Percentiles rank a stretch among this genome's conserved stretches.
Conservation (phyloP, 257 asterid species). For the Solanum tacnaense region DNA sequence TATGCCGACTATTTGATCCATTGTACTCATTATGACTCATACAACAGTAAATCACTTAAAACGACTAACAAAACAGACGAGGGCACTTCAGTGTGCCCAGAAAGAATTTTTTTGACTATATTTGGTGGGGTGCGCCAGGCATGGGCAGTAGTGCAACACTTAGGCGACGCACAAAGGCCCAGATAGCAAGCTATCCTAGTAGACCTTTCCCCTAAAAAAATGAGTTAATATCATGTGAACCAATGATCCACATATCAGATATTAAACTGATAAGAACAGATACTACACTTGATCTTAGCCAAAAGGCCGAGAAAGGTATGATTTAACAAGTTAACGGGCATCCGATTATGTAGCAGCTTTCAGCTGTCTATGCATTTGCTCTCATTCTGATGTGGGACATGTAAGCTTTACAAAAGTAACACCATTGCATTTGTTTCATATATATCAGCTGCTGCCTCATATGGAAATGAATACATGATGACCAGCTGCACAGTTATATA, state of each 20-base stretch:
- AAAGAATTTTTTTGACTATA: too few species aligned
- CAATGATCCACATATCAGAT: neutral
- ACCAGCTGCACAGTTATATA: neutral
- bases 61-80: too few species aligned
- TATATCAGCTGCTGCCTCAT: neutral
- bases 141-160: too few species aligned
- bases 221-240: neutral
- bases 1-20: too few species aligned
- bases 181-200: too few species aligned
- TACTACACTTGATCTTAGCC: conserved; percentile 36
- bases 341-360: neutral
- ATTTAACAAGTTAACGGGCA: neutral
- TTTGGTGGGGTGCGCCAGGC: neutral
- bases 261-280: conserved; percentile 22
- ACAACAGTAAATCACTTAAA: too few species aligned
- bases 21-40: too few species aligned
- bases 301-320: conserved; percentile 38
- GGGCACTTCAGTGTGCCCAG: too few species aligned
- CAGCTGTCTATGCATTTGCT: neutral
- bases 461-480: neutral
- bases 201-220: neutral
- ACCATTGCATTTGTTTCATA: neutral
- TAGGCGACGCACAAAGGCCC: neutral
- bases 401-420: neutral
- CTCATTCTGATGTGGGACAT: neutral